Conservation (phyloP, 345 rosid genomes). For the Carallia pectinifolia region DNA sequence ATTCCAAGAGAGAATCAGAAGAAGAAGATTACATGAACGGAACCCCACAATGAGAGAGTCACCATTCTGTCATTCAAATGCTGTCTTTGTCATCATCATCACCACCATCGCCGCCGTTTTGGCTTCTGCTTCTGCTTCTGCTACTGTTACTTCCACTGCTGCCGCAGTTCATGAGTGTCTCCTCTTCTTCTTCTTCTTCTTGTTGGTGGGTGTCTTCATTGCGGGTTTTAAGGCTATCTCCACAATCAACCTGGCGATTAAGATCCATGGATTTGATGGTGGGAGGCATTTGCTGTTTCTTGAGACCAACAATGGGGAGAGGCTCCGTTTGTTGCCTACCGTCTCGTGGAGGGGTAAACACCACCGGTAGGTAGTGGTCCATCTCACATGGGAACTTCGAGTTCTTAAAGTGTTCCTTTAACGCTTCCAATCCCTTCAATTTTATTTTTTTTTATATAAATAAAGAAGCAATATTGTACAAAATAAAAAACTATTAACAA, state of each 20-base stretch:
- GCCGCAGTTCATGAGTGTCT: not conserved
- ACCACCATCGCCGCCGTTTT: constrained; percentile 22
- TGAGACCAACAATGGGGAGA: constrained; percentile 38
- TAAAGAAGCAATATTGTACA: not conserved
- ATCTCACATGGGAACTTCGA: constrained; percentile 64
- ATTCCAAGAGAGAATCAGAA: constrained; percentile 6
- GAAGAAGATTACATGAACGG: too few species aligned
- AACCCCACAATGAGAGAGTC: not conserved
- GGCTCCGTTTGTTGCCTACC: constrained; percentile 63
- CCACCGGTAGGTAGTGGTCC: constrained; percentile 71
- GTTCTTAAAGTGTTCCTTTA: constrained; percentile 86
- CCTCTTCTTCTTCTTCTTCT: constrained; percentile 7
- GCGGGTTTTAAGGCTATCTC: constrained; percentile 2
- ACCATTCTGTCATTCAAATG: not conserved
- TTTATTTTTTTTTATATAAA: not conserved
- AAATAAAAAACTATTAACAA: not conserved
- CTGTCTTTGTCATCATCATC: constrained; percentile 24
- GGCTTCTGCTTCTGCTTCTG: constrained; percentile 31
- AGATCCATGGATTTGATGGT: not conserved
- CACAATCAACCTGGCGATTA: constrained; percentile 1
- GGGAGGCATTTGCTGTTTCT: constrained; percentile 4
- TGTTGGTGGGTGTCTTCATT: not conserved
- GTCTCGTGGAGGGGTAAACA: constrained; percentile 83
- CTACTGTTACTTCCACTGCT: constrained; percentile 19
- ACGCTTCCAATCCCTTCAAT: constrained; percentile 69